Base-by-base conservation (phyloP, 176 grass and related monocot genomes). In the Raddia guianensis region DNA sequence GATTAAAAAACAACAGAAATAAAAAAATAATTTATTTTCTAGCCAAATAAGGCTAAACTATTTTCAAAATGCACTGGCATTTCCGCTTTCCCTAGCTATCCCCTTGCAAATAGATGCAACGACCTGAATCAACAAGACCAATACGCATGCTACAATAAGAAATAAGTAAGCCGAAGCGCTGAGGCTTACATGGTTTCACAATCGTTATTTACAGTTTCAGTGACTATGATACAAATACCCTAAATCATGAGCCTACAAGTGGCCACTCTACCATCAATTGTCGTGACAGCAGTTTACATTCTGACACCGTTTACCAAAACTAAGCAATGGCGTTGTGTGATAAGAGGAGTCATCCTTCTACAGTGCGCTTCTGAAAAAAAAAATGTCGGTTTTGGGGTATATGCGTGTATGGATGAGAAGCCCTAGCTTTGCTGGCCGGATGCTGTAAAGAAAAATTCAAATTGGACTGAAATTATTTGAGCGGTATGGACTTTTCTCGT, bases 171-270 rank as follows among this genome's bases (percentile, higher is more conserved):
- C 6, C 15, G 53, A 9, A 3, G 6, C 53, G 2, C 53, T 55
- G 15, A 27, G 27, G 27, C 27, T 27, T 27, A 27, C 0, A 13
- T 54, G 4, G 34, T 63, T 68, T 27, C 55, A 66, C 50, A 73
- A 48, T 40, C 74, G 67, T 16, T 60, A 86, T 86, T 78, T 82
- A 73, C 83, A 86, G 61, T 54, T 86, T 86, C 4, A 5, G 18
- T 4, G 32, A 85, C 20, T 49, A 81, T 65, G 49, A 14, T 71
- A 85, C 68, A 86, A 61, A 59, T 62, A 58, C n/a, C 5, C 20
- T 40, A 75, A 60, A n/a, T 27, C 33, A 70, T 7, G 15, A 58
- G 50, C 43, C 32, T 42, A 65, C 58, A 83, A 44, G 70, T 43
- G 12, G 43, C 14, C 60, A 32, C 34, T 49, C 55, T 34, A n/a